Conservation (phyloP, 371 early-diverging fungal species). For the Coemansia sp. region DNA sequence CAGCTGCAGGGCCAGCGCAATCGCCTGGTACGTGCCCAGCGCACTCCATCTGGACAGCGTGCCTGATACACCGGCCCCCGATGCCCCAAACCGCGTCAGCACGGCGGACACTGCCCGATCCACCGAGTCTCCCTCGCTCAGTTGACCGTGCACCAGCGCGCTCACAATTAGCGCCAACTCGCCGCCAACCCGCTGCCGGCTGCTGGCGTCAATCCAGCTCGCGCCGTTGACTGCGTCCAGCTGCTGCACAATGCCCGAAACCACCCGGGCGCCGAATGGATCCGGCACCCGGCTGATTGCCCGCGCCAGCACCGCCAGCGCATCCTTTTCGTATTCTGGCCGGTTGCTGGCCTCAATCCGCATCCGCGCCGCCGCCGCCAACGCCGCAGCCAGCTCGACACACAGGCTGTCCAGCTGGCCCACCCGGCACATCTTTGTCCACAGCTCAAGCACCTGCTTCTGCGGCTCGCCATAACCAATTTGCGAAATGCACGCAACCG, state of each 20-base stretch:
- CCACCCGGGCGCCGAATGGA: slow-evolving; percentile 19
- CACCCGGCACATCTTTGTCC: slow-evolving; percentile 43
- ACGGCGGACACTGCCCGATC: slow-evolving; percentile 19
- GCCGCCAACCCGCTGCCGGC: neutral
- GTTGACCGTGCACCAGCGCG: slow-evolving; percentile 8
- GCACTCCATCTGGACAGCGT: slow-evolving; percentile 1
- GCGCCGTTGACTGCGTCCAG: slow-evolving; percentile 8
- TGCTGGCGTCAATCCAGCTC: neutral
- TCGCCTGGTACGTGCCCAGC: slow-evolving; percentile 12
- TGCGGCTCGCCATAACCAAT: neutral
- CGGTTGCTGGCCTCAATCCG: neutral
- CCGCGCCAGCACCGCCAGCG: neutral
- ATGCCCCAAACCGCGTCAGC: slow-evolving; percentile 5
- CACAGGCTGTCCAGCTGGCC: slow-evolving; percentile 24
- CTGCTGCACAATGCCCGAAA: slow-evolving; percentile 14
- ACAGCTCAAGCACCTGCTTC: slow-evolving; percentile 18
- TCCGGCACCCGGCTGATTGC: slow-evolving; percentile 6
- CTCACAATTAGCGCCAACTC: slow-evolving; percentile 3
- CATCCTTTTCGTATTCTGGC: neutral
- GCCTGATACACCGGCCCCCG: neutral
- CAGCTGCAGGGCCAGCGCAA: slow-evolving; percentile 31
- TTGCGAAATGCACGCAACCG: slow-evolving; percentile 1
- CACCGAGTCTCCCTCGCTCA: neutral
- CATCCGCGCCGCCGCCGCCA: slow-evolving; percentile 8
- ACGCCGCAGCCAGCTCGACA: slow-evolving; percentile 24